Base-by-base conservation (phyloP, 495 filamentous ascomycete species). In the Annulohypoxylon bovei region DNA sequence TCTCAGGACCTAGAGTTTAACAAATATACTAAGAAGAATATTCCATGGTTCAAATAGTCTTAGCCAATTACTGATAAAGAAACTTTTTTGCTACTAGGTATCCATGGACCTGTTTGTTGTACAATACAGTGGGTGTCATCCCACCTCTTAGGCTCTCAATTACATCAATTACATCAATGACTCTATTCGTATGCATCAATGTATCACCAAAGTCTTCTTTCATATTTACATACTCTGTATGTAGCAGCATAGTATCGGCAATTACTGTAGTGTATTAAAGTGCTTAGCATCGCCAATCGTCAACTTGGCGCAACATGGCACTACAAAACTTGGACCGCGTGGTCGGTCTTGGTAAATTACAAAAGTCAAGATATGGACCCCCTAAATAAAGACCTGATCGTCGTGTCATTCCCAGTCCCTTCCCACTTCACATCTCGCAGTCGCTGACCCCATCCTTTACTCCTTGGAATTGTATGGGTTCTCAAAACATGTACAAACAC, bases 331-430 rank as follows among this genome's bases (percentile, higher is more conserved):
- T 20, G 49, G 35, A 65, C 70, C 30, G 61, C 70, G 61, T 72
- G 69, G 64, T 68, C 59, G 46, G 59, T 61, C 64, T 68, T 58
- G 70, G 54, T 61, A 72, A 72, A 68, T 65, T 68, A 39, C 47
- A 49, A 44, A 61, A 23, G 12, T 40, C 20, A 53, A 46, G 35
- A 63, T 28, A 63, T 23, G 60, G 60, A 2, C 57, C 46, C 33
- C 28, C 65, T 16, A 62, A 18, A 58, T 23, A 56, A 22, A 56
- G 9, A 56, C 32, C 33, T 39, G 53, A 56, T 56, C 53, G 32
- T 56, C 53, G 57, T 66, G 55, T 62, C 68, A 71, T 66, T 61
- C 60, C 39, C n/a, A 42, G 39, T 42, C n/a, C 7, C 4, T 35
- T 23, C 44, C 49, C 27, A 20, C 49, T 53, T 37, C 54, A 8